A percentile compares a stretch with the other conserved stretches of the same genome.
Evolutionary conservation across 495 filamentous ascomycete species (phyloP).

Genomic region (Talaromyces adpressus): DNA sequence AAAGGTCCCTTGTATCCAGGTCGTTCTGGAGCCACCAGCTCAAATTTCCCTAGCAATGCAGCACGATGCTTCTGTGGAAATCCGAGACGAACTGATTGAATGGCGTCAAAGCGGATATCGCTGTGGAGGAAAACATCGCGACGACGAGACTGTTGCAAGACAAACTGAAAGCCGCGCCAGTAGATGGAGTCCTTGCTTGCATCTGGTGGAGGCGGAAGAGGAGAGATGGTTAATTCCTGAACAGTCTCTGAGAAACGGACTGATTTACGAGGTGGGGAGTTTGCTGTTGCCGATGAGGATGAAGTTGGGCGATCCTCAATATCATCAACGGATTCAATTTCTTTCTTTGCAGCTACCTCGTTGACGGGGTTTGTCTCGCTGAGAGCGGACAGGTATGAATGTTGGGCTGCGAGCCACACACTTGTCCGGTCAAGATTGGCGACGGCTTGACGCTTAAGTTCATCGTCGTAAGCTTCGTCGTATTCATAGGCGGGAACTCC

Average conservation of each 20-base stretch:
- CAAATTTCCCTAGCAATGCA: constrained; percentile 72
- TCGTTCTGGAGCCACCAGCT: constrained; percentile 42
- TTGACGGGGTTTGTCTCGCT: constrained; percentile 54
- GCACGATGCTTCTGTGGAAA: constrained; percentile 57
- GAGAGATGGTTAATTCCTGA: constrained; percentile 30
- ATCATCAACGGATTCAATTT: constrained; percentile 9
- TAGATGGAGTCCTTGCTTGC: constrained; percentile 72
- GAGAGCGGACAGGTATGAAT: constrained; percentile 68
- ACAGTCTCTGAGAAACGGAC: constrained; percentile 64
- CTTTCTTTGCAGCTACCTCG: constrained; percentile 16
- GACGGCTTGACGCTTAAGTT: constrained; percentile 54
- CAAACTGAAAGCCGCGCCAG: constrained; percentile 78
- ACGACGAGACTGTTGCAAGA: constrained; percentile 48
- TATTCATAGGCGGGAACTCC: constrained; percentile 42
- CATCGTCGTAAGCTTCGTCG: constrained; percentile 60
- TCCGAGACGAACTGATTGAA: constrained; percentile 72
- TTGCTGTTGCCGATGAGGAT: constrained; percentile 17
- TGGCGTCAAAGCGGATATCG: constrained; percentile 77
- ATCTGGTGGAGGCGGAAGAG: constrained; percentile 25
- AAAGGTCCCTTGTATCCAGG: constrained; percentile 44
- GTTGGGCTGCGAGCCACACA: constrained; percentile 74
- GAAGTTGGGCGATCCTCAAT: constrained; percentile 19
- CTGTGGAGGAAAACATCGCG: constrained; percentile 79
- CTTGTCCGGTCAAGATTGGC: constrained; percentile 71
- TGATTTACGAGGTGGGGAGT: constrained; percentile 55